Conservation (phyloP, 176 grass and related monocot genomes). For the Elymus sibiricus region DNA sequence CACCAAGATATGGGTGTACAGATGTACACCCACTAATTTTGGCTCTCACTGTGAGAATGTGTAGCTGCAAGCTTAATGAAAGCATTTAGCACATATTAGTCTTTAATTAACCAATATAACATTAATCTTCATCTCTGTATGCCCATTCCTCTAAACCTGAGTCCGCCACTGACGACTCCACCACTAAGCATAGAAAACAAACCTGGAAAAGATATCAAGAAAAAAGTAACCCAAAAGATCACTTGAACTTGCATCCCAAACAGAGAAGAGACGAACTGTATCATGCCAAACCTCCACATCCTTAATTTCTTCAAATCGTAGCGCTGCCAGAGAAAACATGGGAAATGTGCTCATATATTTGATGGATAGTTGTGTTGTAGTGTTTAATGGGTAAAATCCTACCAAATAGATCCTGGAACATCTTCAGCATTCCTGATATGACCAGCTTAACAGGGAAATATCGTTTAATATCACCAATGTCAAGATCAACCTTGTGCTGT, state of each 20-base stretch:
- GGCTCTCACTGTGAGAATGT: too few species aligned
- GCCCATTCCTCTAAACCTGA: too few species aligned
- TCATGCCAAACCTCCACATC: slow-evolving; percentile 89
- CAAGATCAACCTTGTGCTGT: slow-evolving; percentile 75
- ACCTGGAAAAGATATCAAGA: slow-evolving; percentile 88
- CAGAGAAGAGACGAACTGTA: slow-evolving; percentile 74
- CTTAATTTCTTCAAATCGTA: slow-evolving; percentile 81
- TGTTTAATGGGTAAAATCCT: slow-evolving; percentile 32
- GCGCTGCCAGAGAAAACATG: slow-evolving; percentile 48
- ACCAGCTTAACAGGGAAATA: slow-evolving; percentile 91
- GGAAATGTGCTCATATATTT: background rate
- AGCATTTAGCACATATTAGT: too few species aligned
- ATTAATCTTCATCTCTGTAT: too few species aligned
- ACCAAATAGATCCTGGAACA: slow-evolving; percentile 98
- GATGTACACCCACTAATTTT: too few species aligned
- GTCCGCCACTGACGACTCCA: background rate
- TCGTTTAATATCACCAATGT: slow-evolving; percentile 82
- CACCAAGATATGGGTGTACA: too few species aligned
- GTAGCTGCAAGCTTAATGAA: too few species aligned
- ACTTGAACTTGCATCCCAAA: slow-evolving; percentile 71
- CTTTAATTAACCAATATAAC: too few species aligned
- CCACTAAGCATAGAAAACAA: slow-evolving; percentile 27
- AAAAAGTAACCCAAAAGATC: slow-evolving; percentile 94
- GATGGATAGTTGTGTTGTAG: background rate
- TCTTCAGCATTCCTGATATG: slow-evolving; percentile 91